These are phyloP conservation scores for Conoideocrella luteorostrata DNA, from an alignment of 2,329 filamentous ascomycete species.

Conservation along the genomic window DNA sequence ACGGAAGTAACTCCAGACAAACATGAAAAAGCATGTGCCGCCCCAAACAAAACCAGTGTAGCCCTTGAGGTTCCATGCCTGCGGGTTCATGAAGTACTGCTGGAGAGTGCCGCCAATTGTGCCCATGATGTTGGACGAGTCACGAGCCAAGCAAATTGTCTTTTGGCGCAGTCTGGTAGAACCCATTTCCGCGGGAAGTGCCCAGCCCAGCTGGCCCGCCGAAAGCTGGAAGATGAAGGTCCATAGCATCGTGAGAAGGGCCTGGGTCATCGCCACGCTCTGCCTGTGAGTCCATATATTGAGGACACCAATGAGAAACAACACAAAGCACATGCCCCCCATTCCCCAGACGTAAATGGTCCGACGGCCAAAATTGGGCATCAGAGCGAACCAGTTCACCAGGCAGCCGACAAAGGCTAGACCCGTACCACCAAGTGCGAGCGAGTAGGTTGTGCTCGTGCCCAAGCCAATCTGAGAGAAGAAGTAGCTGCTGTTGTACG, in stretches of 20 bases:
- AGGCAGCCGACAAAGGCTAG: conserved; percentile 37
- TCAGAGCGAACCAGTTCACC: conserved; percentile 34
- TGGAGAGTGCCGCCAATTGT: conserved; percentile 21
- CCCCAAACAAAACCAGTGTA: conserved; percentile 30
- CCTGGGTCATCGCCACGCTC: conserved; percentile 26
- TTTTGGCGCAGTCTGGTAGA: conserved; percentile 25
- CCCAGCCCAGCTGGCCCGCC: conserved; percentile 29
- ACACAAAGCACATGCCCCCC: conserved; percentile 28
- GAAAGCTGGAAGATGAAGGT: conserved; percentile 29
- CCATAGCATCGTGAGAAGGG: conserved; percentile 27
- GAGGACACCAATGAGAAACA: conserved; percentile 34
- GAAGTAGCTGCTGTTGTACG: conserved; percentile 36
- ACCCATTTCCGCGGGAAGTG: conserved; percentile 24
- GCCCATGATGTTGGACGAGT: conserved; percentile 16
- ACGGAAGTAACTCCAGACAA: conserved; percentile 36
- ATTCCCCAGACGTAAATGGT: conserved; percentile 39
- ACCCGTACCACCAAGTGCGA: conserved; percentile 32
- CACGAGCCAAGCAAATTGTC: conserved; percentile 25
- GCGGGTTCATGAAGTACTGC: conserved; percentile 24
- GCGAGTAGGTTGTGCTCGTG: conserved; percentile 20
- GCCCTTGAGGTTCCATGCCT: conserved; percentile 29
- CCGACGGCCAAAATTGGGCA: conserved; percentile 37
- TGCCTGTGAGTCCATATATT: conserved; percentile 24
- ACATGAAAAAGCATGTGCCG: conserved; percentile 16
- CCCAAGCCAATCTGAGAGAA: conserved; percentile 31